These are phyloP conservation scores for Carallia brachiata DNA, from an alignment of 345 rosid genomes.

Conservation along the genomic window DNA sequence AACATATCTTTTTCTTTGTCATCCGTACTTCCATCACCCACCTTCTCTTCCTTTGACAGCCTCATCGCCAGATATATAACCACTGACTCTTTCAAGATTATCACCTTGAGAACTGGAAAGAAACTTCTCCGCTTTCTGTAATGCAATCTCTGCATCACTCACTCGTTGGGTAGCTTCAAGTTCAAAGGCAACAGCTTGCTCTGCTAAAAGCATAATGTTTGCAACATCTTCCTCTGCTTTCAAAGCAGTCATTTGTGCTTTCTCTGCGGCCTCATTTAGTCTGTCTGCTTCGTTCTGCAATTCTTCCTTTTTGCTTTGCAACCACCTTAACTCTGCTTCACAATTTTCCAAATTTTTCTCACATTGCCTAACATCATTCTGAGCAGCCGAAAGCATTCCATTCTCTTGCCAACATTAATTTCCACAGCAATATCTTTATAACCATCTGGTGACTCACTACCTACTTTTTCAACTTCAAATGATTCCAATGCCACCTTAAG, in stretches of 20 bases:
- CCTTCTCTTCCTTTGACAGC: constrained; percentile 40
- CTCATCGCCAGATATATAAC: constrained; percentile 44
- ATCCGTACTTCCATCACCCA: constrained; percentile 27
- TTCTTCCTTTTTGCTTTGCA: constrained; percentile 64
- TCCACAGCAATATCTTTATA: constrained; percentile 35
- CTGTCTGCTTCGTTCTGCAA: constrained; percentile 71
- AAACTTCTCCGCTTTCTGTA: constrained; percentile 65
- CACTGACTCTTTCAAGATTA: constrained; percentile 44
- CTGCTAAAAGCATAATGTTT: constrained; percentile 90
- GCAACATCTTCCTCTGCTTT: constrained; percentile 91
- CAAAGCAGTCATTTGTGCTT: constrained; percentile 62
- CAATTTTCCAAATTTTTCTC: constrained; percentile 46
- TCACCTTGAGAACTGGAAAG: constrained; percentile 46
- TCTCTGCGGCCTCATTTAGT: constrained; percentile 68
- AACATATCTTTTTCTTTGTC: constrained; percentile 44
- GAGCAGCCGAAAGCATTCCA: constrained; percentile 46
- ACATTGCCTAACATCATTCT: constrained; percentile 62
- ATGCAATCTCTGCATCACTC: constrained; percentile 79
- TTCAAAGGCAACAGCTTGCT: constrained; percentile 96
- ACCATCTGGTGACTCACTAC: constrained; percentile 27
- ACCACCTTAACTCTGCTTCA: constrained; percentile 51
- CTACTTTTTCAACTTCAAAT: constrained; percentile 37
- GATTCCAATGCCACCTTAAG: constrained; percentile 64
- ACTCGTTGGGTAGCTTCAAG: constrained; percentile 69
- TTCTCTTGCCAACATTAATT: constrained; percentile 30